These are phyloP conservation scores for Backusella tarrabulga DNA, from an alignment of 192 early-diverging fungal genomes.

Conservation along the genomic window DNA sequence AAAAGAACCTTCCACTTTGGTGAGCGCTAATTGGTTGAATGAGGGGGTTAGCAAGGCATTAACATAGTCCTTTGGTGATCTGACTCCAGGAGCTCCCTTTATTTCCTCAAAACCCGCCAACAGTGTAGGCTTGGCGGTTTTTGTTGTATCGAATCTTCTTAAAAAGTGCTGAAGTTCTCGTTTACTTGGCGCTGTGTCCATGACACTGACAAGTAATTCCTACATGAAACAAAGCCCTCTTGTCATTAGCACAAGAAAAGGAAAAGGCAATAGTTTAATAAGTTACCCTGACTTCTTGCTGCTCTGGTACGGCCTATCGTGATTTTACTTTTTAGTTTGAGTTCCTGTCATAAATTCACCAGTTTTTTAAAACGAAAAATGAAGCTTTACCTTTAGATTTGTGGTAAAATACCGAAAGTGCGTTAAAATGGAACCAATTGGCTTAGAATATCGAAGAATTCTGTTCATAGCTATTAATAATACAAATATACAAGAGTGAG, in stretches of 20 bases:
- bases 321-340: not conserved
- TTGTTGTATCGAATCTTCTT: slow-evolving; percentile 42
- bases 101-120: not conserved
- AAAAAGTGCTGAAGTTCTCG: slow-evolving; percentile 64
- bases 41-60: slow-evolving; percentile 34
- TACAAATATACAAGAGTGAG: not conserved
- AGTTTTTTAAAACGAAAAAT: not conserved
- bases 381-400: not conserved
- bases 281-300: not conserved
- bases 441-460: not conserved
- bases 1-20: slow-evolving; percentile 56
- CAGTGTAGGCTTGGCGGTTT: not conserved
- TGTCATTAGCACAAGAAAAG: not conserved
- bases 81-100: not conserved
- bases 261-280: not conserved
- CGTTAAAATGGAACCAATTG: not conserved
- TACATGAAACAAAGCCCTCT: slow-evolving; percentile 12
- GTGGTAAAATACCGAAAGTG: not conserved
- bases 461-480: not conserved
- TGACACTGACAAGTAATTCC: slow-evolving; percentile 62
- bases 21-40: slow-evolving; percentile 57
- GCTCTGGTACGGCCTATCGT: not conserved
- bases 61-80: slow-evolving; percentile 37
- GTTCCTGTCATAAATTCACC: not conserved
- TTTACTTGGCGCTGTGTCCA: slow-evolving; percentile 58